Base-by-base conservation (phyloP, 179 eudicot genomes). In the Spergularia azorica region DNA sequence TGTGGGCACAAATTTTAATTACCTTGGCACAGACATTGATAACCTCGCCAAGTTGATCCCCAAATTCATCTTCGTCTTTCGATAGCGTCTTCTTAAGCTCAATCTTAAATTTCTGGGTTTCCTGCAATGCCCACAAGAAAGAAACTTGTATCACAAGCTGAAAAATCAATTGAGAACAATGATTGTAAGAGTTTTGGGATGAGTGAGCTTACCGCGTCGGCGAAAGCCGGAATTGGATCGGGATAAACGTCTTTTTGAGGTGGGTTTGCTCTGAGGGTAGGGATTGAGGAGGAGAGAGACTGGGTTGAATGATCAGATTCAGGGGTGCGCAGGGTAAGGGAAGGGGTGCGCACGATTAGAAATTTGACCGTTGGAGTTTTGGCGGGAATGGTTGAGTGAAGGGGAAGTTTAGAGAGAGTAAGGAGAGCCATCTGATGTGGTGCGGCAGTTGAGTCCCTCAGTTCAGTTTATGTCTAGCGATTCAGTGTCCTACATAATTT, bases 161-260 rank as follows among this genome's bases (percentile, higher is more conserved):
- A 56, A 83, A 70, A 10, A 83, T 74, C 79, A 87, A 69, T 81
- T 81, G 55, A 83, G 80, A 55, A 76, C 72, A n/a, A 82, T 85
- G 46, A 46, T 17, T 1, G 5, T 8, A 1, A 2, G 43, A 15
- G 32, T 6, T 17, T n/a, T n/a, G n/a, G n/a, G n/a, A n/a, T n/a
- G n/a, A n/a, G 9, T 20, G 54, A 65, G 51, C 26, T 80, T 81
- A 90, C 90, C 36, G 88, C 75, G 7, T 65, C 62, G 3, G 94
- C 87, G 63, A 88, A 90, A 74, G 87, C 90, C 13, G 91, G 91
- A 63, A 79, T 87, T 11, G 89, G 91, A 55, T 90, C 90, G 20
- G 89, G 90, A 61, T 88, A 86, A 17, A 80, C 76, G 80, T 79
- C 75, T 54, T 80, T 82, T 74, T 70, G 87, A 70, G 81, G 71